Evolutionary conservation across 2,329 filamentous ascomycete genomes (phyloP), one percentile per base, ranked within the genome.

Genomic region (Xylaria hypoxylon): DNA sequence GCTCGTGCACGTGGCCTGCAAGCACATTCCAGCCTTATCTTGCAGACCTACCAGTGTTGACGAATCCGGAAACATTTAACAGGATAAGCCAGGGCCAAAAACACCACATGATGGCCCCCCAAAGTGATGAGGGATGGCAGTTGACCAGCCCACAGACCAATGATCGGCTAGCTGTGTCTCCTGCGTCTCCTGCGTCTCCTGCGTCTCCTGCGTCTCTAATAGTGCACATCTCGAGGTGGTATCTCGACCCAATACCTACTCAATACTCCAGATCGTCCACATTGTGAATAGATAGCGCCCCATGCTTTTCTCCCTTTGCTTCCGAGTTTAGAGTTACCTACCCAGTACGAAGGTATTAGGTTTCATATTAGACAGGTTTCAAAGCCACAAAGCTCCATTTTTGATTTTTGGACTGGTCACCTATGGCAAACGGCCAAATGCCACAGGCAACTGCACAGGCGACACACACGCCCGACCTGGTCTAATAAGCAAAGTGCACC

Each of bases 41-140:
- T 57, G 63, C 63, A 45, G 50, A 44, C 5, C 52, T 59, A 42
- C 61, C 38, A 62, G 56, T 13, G 31, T 66, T 10, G 62, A 70
- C 71, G 73, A 66, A 75, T 75, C 68, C 73, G 73, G 74, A 66
- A 64, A 64, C 50, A 60, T 40, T 70, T 47, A 26, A 68, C 59
- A 68, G 64, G 51, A 55, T 40, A 42, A 40, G 51, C 50, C 33
- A 35, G 33, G 50, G 40, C 51, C 38, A 58, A 55, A 38, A 55
- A 38, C 42, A 58, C 59, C 69, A 73, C 72, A 72, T 74, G 73
- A 75, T 73, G 64, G 62, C 59, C 35, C 40, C 51, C 48, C 33
- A 15, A 42, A 22, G 28, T n/a, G 24, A 31, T 48, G 52, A 60
- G 50, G 47, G 42, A 62, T 62, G 44, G 31, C 60, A 59, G 50